Percentiles rank a stretch among this genome's conserved stretches.
Evolutionary conservation across 2,329 filamentous ascomycete genomes (phyloP).

Genomic region (Neofusicoccum cordaticola): DNA sequence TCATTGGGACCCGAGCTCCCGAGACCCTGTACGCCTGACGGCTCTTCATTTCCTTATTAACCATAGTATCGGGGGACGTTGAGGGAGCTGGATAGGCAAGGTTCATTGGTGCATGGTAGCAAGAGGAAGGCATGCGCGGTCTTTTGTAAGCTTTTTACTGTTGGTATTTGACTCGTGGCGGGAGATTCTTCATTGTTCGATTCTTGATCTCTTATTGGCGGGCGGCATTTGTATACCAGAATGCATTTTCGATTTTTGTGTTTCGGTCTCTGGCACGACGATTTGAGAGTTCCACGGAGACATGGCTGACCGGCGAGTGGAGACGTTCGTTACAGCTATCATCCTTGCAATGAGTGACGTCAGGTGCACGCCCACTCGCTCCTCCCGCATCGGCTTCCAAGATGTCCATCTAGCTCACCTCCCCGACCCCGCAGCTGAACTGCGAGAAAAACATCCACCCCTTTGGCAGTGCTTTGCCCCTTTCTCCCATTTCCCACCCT

Average conservation of each 20-base stretch:
- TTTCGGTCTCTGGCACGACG: too few relatives aligned
- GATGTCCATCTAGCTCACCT: neutral
- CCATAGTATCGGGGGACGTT: neutral
- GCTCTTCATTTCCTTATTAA: neutral
- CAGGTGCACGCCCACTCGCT: neutral
- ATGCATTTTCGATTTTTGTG: constrained; percentile 1
- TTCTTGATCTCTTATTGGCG: neutral
- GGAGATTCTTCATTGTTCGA: neutral
- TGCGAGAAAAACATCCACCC: neutral
- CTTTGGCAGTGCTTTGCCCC: neutral
- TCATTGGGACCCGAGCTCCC: neutral
- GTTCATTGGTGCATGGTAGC: neutral
- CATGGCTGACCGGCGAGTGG: too few relatives aligned
- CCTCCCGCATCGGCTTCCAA: neutral
- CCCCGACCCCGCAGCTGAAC: neutral
- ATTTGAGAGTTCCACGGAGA: too few relatives aligned
- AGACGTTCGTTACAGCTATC: neutral
- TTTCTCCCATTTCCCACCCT: neutral
- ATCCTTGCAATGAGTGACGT: neutral
- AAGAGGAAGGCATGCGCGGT: neutral
- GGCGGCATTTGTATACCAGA: constrained; percentile 13
- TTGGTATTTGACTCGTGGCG: neutral
- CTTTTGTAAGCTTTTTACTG: neutral
- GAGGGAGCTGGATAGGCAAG: neutral
- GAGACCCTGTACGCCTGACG: neutral